Conservation (phyloP, 192 early-diverging fungal genomes). For the Bifiguratus adelaidae region DNA sequence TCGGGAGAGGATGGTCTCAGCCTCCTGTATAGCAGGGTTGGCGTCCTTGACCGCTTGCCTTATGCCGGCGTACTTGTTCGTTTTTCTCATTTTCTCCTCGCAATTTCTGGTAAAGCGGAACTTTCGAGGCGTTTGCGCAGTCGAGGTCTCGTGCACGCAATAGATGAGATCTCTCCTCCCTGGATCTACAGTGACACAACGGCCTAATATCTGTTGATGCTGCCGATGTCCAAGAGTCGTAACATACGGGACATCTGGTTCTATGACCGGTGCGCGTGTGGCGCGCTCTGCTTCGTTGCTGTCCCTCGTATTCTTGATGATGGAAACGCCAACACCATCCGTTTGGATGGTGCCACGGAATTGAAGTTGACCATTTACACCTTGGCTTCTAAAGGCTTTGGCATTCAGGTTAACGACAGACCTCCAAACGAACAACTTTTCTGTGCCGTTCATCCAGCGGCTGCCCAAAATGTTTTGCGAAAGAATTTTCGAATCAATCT, state of each 20-base stretch:
- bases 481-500: neutral
- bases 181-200: neutral
- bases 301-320: neutral
- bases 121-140: no score
- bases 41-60: no score
- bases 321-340: slow-evolving; percentile 1
- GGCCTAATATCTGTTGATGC: neutral
- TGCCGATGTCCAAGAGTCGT: neutral
- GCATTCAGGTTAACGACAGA: neutral
- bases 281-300: neutral
- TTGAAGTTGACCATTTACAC: neutral
- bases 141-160: slow-evolving; percentile 1
- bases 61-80: no score
- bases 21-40: no score
- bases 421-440: neutral
- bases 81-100: no score
- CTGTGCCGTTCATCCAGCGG: neutral
- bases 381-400: neutral
- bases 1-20: no score
- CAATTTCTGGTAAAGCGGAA: no score
- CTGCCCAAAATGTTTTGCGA: neutral
- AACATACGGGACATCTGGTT: neutral
- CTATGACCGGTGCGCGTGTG: neutral
- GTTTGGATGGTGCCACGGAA: neutral
- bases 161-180: neutral